Evolutionary conservation across 495 filamentous ascomycete species (phyloP), one percentile per base, ranked within the genome.

Genomic region (Filosporella fistucella): DNA sequence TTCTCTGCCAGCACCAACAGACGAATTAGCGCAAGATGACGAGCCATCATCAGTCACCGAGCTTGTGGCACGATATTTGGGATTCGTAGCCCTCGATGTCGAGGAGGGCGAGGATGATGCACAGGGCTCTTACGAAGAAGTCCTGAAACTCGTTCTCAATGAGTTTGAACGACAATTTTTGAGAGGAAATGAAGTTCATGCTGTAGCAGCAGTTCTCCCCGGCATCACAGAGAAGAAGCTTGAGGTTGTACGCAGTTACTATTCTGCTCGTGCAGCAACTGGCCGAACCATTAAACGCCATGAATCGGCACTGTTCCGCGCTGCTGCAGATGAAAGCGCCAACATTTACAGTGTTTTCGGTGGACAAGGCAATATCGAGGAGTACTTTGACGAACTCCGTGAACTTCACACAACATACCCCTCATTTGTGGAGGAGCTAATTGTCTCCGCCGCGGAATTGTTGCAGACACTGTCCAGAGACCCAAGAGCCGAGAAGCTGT

Each of bases 361-460:
- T 36, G 94, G 94, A n/a, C 94, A 99, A 63, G 94, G 94, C 44
- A 99, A 97, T 64, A 96, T 97, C 49, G 90, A 97, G 64, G 94
- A 97, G 65, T 99, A 97, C 68, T 99, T 97, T 61, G 91, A 96
- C 45, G 94, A 99, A 68, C 77, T 99, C 32, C 82, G 91, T 29
- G 85, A 91, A 64, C 74, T 97, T 25, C 94, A 91, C 71, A 78
- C 75, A 37, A 94, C 89, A 12, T 99, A 99, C 65, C 83, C 86
- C 1, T 85, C 86, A 2, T 89, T 97, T 44, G 81, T 97, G 4
- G 86, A 89, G 47, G 86, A 93, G 34, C 76, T 96, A 36, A 77
- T 99, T 56, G 68, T 69, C 25, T 76, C 82, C 18, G 85, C 88
- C 1, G 89, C 93, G 2, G 80, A 89, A 52, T 80, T 91, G 32